Evolutionary conservation across 495 filamentous ascomycete species (phyloP).

Genomic region (Chaetomium tenue): DNA sequence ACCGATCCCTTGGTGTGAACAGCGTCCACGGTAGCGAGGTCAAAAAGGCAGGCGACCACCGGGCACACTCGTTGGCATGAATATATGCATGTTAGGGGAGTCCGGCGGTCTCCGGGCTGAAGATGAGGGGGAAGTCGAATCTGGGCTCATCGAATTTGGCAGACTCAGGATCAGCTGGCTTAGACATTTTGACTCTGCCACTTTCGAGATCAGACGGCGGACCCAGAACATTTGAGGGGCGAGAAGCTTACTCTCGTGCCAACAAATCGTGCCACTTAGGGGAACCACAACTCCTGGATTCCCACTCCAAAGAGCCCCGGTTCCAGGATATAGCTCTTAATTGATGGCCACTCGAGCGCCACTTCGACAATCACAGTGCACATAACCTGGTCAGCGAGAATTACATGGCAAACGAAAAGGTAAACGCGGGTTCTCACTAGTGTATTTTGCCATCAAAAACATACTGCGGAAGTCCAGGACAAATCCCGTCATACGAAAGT

Average conservation of each 20-base stretch:
- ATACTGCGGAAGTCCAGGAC: background rate
- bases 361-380: background rate
- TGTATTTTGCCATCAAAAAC: constrained; percentile 10
- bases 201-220: background rate
- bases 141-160: background rate
- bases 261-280: too few relatives aligned
- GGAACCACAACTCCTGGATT: background rate
- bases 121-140: constrained; percentile 8
- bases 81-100: background rate
- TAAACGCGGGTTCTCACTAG: constrained; percentile 8
- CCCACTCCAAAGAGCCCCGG: background rate
- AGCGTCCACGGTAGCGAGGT: background rate
- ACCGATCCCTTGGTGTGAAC: background rate
- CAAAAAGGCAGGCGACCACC: background rate
- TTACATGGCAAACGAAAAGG: background rate
- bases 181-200: background rate
- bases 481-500: constrained; percentile 11
- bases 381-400: background rate
- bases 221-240: background rate
- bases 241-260: background rate
- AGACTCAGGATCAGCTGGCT: background rate
- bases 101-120: background rate
- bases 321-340: background rate
- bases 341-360: background rate
- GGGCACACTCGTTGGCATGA: background rate